These are phyloP conservation scores for Cladosporium colombiae DNA, from an alignment of 2,329 filamentous ascomycete genomes.

Conservation along the genomic window DNA sequence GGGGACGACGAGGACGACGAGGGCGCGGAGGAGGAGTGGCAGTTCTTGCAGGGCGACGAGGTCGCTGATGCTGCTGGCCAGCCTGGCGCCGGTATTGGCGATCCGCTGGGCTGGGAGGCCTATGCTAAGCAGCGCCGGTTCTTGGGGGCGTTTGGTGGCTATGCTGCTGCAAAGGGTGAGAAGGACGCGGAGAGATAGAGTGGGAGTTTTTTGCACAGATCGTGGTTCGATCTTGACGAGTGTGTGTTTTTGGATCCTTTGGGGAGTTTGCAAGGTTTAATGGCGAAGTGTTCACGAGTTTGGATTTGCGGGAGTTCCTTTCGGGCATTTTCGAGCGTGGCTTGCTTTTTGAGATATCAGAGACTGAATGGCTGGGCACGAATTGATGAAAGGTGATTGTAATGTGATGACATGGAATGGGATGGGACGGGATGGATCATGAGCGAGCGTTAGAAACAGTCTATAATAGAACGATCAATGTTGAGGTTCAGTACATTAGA, in stretches of 20 bases:
- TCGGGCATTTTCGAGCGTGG: background rate
- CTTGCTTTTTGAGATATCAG: background rate
- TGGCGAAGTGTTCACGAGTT: background rate
- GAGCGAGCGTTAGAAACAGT: background rate
- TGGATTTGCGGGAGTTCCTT: background rate
- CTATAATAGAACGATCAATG: background rate
- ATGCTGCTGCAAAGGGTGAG: background rate
- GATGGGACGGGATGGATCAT: background rate
- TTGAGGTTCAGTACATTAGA: background rate
- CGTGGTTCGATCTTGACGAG: background rate
- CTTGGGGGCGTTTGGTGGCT: slow-evolving; percentile 12
- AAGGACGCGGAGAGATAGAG: background rate
- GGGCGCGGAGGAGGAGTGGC: slow-evolving; percentile 62
- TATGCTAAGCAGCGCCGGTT: slow-evolving; percentile 14
- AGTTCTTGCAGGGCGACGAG: slow-evolving; percentile 70
- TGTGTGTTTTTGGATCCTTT: background rate
- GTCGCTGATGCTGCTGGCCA: slow-evolving; percentile 40
- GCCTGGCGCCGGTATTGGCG: background rate
- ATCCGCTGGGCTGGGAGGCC: slow-evolving; percentile 12
- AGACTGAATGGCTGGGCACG: background rate
- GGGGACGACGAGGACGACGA: slow-evolving; percentile 23
- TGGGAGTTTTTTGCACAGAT: background rate
- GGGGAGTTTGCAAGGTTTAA: too few relatives aligned
- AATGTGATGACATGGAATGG: background rate
- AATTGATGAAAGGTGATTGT: slow-evolving; percentile 1